Conservation (phyloP, 192 early-diverging fungal genomes). For the Mortierella alpina region DNA sequence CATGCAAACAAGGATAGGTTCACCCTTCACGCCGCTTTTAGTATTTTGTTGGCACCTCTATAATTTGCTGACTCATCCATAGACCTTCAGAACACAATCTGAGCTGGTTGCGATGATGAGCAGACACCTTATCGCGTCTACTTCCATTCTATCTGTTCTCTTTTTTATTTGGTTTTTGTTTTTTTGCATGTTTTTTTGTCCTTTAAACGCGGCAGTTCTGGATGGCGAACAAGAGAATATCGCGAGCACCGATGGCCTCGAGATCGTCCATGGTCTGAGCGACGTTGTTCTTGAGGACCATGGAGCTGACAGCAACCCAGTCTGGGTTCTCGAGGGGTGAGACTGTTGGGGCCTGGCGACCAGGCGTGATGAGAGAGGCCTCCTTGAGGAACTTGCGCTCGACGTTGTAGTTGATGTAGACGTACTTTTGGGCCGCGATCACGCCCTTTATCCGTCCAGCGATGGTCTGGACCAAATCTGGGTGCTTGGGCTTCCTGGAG, state of each 20-base stretch:
- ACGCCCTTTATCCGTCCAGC: conserved; percentile 90
- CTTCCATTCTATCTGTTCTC: neutral
- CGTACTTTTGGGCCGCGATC: conserved; percentile 87
- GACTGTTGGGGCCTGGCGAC: conserved; percentile 92
- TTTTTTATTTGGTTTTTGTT: conserved; percentile 3
- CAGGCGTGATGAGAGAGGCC: conserved; percentile 87
- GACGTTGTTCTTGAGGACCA: conserved; percentile 83
- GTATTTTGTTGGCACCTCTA: no score
- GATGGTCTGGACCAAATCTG: conserved; percentile 82
- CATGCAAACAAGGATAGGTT: no score
- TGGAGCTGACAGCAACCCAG: conserved; percentile 93
- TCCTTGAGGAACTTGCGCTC: conserved; percentile 66
- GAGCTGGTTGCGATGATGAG: no score
- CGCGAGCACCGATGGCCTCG: conserved; percentile 85
- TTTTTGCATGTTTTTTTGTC: neutral
- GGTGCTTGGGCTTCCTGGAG: conserved; percentile 80
- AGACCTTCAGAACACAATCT: no score
- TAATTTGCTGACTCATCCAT: no score
- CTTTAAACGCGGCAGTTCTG: conserved; percentile 81
- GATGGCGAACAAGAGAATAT: conserved; percentile 88
- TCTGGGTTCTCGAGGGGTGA: conserved; percentile 83
- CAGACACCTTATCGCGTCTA: no score
- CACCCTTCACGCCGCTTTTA: no score
- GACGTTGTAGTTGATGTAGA: conserved; percentile 94
- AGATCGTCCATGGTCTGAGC: conserved; percentile 94